Evolutionary conservation across 257 asterid species (phyloP).

Genomic region (Fraxinus americana): DNA sequence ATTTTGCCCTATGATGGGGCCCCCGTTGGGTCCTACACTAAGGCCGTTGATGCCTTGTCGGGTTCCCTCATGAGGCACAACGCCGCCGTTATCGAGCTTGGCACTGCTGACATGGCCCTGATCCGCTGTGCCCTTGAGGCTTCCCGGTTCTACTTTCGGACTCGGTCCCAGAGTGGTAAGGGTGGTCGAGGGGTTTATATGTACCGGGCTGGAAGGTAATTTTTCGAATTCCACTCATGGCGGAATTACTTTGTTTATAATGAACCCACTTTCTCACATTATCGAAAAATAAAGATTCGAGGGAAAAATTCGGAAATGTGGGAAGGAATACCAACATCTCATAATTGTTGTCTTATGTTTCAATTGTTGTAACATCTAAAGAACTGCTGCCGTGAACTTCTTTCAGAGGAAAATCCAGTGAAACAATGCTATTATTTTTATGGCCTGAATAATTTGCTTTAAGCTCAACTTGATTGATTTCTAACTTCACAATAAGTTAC

Average conservation of each 20-base stretch:
- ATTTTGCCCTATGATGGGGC: constrained; percentile 85
- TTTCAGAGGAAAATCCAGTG: neutral
- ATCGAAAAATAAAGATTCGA: neutral
- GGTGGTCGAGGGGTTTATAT: constrained; percentile 67
- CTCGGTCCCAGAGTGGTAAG: constrained; percentile 44
- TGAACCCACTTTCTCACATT: neutral
- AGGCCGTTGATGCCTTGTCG: constrained; percentile 79
- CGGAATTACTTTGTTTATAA: neutral
- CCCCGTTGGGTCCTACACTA: constrained; percentile 51
- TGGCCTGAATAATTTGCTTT: neutral
- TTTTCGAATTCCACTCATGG: neutral
- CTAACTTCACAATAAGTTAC: neutral
- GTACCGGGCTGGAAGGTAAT: constrained; percentile 86
- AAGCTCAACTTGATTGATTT: neutral
- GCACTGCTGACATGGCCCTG: constrained; percentile 63
- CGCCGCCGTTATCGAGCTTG: constrained; percentile 87
- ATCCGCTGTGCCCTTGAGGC: constrained; percentile 84
- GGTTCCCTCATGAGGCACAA: constrained; percentile 81
- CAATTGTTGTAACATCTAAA: neutral
- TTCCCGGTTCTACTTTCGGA: constrained; percentile 67
- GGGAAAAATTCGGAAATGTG: neutral
- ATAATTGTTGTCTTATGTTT: neutral
- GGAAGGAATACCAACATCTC: neutral
- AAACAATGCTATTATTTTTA: neutral
- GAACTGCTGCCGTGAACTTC: no score